Conservation (phyloP, 2,329 filamentous ascomycete species). For the Karstenula rhodostoma region DNA sequence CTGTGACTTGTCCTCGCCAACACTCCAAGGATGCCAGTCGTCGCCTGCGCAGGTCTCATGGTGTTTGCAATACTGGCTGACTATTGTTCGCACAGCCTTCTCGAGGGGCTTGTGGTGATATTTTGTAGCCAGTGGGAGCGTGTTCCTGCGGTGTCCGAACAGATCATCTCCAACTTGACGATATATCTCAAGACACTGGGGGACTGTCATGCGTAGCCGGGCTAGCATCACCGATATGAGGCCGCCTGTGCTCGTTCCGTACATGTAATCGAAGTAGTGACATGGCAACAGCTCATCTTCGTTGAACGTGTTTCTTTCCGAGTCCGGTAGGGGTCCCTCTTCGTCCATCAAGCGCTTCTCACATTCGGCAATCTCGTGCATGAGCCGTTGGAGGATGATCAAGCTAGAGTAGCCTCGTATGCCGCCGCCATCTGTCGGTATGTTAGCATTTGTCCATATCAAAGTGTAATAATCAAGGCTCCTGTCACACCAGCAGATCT, state of each 20-base stretch:
- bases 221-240: conserved; percentile 61
- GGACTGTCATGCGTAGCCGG: conserved; percentile 58
- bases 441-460: conserved; percentile 25
- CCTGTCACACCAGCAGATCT: background rate
- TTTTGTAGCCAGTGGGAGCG: conserved; percentile 58
- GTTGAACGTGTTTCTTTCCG: conserved; percentile 39
- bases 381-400: conserved; percentile 57
- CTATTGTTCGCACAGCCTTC: conserved; percentile 56
- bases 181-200: conserved; percentile 58
- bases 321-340: conserved; percentile 50
- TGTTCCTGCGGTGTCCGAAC: conserved; percentile 55
- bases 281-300: conserved; percentile 58
- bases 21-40: conserved; percentile 56
- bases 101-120: conserved; percentile 60
- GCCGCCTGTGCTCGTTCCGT: conserved; percentile 61
- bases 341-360: conserved; percentile 53
- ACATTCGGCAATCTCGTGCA: conserved; percentile 58
- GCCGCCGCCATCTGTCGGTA: conserved; percentile 55
- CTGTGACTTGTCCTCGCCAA: conserved; percentile 29
- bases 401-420: conserved; percentile 61
- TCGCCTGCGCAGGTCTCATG: conserved; percentile 53
- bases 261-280: conserved; percentile 64
- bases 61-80: conserved; percentile 54
- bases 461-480: background rate
- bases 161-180: conserved; percentile 57